phyloP scores from a whole-genome alignment of 2,329 filamentous ascomycete species.

The Laburnicola sp. region DNA sequence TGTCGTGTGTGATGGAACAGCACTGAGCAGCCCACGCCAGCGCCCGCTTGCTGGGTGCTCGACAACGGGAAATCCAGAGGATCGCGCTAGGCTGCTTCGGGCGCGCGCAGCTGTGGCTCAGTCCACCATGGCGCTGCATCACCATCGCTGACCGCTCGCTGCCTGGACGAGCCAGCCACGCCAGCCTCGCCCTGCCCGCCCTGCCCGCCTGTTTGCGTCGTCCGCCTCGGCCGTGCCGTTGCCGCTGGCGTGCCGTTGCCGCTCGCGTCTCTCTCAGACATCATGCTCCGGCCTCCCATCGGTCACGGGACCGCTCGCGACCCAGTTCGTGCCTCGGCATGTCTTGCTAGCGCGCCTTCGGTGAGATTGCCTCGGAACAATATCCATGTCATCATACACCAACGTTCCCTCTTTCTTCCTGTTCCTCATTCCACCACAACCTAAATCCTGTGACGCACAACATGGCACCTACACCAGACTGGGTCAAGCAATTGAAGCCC shows the following conservation, averaged over 20 bases:
- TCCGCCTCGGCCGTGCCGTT: no score
- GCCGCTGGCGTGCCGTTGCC: no score
- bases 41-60: background rate
- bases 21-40: background rate
- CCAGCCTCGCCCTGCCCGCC: no score
- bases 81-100: conserved; percentile 5
- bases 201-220: no score
- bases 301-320: no score
- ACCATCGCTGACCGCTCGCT: no score
- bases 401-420: conserved; percentile 12
- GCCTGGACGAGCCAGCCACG: no score
- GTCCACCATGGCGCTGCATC: no score
- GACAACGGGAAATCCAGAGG: background rate
- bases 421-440: conserved; percentile 12
- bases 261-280: no score
- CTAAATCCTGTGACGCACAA: conserved; percentile 7
- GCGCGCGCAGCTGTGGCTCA: conserved; percentile 2
- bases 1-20: conserved; percentile 13
- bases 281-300: no score
- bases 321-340: no score
- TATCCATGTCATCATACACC: background rate
- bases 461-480: conserved; percentile 57
- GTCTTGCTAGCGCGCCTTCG: no score
- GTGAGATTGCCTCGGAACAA: background rate
- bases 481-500: conserved; percentile 69